Evolutionary conservation across 1,284 basidiomycete genomes (phyloP).

Genomic region (Cutaneotrichosporon sp.): DNA sequence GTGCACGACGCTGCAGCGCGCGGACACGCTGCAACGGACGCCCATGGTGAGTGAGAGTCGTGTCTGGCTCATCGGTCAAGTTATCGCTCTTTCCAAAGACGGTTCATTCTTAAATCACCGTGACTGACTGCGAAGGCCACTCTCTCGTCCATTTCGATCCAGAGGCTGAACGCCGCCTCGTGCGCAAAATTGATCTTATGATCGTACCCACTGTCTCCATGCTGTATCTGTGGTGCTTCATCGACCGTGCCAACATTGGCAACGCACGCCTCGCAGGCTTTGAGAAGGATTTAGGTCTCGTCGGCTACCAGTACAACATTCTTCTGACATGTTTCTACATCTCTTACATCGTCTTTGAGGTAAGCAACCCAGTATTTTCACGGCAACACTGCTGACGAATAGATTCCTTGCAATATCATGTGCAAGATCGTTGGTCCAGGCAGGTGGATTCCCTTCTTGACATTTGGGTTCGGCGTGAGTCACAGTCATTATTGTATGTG

Average conservation of each 20-base stretch:
- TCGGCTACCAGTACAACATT: slow-evolving; percentile 24
- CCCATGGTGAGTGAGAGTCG: slow-evolving; percentile 10
- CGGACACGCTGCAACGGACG: slow-evolving; percentile 6
- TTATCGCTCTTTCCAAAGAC: no score
- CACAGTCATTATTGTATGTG: not conserved
- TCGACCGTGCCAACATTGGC: slow-evolving; percentile 21
- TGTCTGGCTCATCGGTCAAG: no score
- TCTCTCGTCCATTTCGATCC: slow-evolving; percentile 13
- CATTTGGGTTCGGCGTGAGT: slow-evolving; percentile 16
- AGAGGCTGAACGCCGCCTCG: slow-evolving; percentile 17
- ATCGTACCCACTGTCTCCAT: slow-evolving; percentile 19
- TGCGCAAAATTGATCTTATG: slow-evolving; percentile 26
- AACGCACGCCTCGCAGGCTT: slow-evolving; percentile 24
- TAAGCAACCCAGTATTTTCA: no score
- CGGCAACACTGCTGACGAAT: not conserved
- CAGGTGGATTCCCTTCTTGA: slow-evolving; percentile 17
- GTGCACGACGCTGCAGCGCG: slow-evolving; percentile 1
- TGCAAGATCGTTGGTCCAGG: slow-evolving; percentile 18
- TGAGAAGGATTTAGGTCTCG: slow-evolving; percentile 15
- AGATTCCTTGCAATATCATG: slow-evolving; percentile 17
- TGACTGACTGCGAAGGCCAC: not conserved
- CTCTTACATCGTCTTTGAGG: slow-evolving; percentile 10
- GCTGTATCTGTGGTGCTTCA: slow-evolving; percentile 21
- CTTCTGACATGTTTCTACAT: slow-evolving; percentile 22
- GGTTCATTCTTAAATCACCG: not conserved